Conservation (phyloP, 768 basidiomycete species). For the Boletus tylopilopsis region DNA sequence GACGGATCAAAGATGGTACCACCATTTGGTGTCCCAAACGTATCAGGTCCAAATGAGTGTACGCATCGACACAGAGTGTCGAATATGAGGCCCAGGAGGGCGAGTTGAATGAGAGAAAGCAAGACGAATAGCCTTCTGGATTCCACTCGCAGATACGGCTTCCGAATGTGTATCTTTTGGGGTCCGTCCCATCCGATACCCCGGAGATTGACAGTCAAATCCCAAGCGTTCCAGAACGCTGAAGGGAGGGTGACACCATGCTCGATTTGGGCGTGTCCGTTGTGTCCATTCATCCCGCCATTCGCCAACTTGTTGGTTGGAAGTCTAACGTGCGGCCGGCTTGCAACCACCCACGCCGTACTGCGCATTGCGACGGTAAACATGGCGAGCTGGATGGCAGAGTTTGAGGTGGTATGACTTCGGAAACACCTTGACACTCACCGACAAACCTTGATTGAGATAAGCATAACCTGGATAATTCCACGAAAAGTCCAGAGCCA, state of each 20-base stretch:
- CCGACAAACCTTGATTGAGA: constrained; percentile 23
- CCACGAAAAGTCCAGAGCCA: constrained; percentile 24
- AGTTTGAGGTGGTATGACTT: not conserved
- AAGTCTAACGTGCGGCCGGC: constrained; percentile 10
- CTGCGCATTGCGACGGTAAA: constrained; percentile 25
- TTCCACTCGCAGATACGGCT: constrained; percentile 12
- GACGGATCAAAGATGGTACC: constrained; percentile 37
- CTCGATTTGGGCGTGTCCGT: not conserved
- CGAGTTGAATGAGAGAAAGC: constrained; percentile 11
- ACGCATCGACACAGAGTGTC: constrained; percentile 1
- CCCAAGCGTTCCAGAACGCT: constrained; percentile 28
- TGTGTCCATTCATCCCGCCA: not conserved
- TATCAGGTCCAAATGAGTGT: constrained; percentile 35
- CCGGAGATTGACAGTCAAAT: constrained; percentile 23
- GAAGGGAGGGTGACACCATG: not conserved
- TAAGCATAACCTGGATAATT: constrained; percentile 7
- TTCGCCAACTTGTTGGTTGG: constrained; percentile 5
- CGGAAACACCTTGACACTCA: constrained; percentile 4
- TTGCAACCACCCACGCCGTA: constrained; percentile 18
- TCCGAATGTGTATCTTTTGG: constrained; percentile 11
- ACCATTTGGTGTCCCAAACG: constrained; percentile 33
- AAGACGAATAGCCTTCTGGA: constrained; percentile 19
- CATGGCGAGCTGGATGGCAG: constrained; percentile 17
- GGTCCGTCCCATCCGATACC: constrained; percentile 28
- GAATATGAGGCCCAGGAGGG: not conserved